phyloP scores from a whole-genome alignment of 1,284 basidiomycete genomes.

The Trametes pubescens region DNA sequence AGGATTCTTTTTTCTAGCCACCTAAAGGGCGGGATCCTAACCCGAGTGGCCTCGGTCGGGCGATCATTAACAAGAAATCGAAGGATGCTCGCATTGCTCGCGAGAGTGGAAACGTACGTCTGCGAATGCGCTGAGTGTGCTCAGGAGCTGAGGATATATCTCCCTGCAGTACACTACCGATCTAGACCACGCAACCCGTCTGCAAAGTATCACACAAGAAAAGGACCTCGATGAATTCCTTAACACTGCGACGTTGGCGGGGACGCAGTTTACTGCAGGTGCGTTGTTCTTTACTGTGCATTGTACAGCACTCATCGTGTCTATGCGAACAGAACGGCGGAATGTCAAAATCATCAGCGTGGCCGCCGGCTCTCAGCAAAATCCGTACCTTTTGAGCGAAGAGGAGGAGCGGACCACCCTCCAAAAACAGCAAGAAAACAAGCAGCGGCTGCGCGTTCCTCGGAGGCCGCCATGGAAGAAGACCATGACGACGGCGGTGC shows the following conservation, averaged over 20 bases:
- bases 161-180: slow-evolving; percentile 81
- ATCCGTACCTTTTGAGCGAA: slow-evolving; percentile 89
- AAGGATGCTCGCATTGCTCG: slow-evolving; percentile 81
- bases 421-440: slow-evolving; percentile 78
- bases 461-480: slow-evolving; percentile 89
- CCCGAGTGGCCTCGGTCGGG: slow-evolving; percentile 85
- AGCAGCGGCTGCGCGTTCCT: slow-evolving; percentile 81
- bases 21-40: slow-evolving; percentile 64
- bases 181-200: slow-evolving; percentile 69
- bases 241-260: slow-evolving; percentile 94
- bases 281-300: slow-evolving; percentile 36
- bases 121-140: neutral
- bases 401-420: slow-evolving; percentile 84
- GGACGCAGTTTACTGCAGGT: slow-evolving; percentile 98
- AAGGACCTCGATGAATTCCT: slow-evolving; percentile 96
- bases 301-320: neutral
- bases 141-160: neutral
- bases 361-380: slow-evolving; percentile 66
- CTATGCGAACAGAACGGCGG: slow-evolving; percentile 71
- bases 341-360: slow-evolving; percentile 92
- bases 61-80: slow-evolving; percentile 88
- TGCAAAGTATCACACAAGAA: slow-evolving; percentile 97
- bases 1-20: slow-evolving; percentile 35
- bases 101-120: slow-evolving; percentile 80
- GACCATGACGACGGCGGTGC: slow-evolving; percentile 74